phyloP scores from a whole-genome alignment of 371 early-diverging fungal genomes.

The Mucor indicus region DNA sequence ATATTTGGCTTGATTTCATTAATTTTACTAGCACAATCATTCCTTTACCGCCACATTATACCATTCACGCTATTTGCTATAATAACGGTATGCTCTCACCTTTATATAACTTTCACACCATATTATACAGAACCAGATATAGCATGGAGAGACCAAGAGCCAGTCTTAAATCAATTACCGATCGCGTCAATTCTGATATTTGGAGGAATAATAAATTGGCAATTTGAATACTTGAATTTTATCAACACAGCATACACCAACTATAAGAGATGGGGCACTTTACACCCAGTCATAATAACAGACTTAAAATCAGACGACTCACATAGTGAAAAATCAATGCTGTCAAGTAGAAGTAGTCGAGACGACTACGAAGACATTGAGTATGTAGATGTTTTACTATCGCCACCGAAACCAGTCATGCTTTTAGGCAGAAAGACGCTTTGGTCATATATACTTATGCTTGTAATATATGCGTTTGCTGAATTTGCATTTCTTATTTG shows the following conservation, averaged over 20 bases:
- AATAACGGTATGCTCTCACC: background rate
- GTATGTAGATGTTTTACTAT: too few species aligned
- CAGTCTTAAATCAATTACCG: constrained; percentile 20
- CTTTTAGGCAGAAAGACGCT: too few species aligned
- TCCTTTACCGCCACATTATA: constrained; percentile 4
- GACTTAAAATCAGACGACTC: too few species aligned
- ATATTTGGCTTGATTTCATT: constrained; percentile 1
- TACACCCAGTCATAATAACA: constrained; percentile 12
- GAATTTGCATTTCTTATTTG: constrained; percentile 14
- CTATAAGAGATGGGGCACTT: constrained; percentile 22
- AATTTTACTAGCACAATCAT: background rate
- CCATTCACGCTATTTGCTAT: constrained; percentile 12
- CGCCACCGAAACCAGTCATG: too few species aligned
- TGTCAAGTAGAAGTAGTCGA: too few species aligned
- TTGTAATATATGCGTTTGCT: constrained; percentile 12
- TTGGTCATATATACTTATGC: constrained; percentile 15
- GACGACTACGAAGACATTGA: too few species aligned
- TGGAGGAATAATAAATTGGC: constrained; percentile 21
- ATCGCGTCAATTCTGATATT: constrained; percentile 26
- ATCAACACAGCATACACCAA: constrained; percentile 14
- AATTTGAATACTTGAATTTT: constrained; percentile 25
- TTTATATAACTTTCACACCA: background rate
- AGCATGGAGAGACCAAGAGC: constrained; percentile 16
- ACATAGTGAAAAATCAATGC: constrained; percentile 3
- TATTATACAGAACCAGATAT: constrained; percentile 3